phyloP scores from a whole-genome alignment of 331 rosid species.

The Pyrus hybrid region DNA sequence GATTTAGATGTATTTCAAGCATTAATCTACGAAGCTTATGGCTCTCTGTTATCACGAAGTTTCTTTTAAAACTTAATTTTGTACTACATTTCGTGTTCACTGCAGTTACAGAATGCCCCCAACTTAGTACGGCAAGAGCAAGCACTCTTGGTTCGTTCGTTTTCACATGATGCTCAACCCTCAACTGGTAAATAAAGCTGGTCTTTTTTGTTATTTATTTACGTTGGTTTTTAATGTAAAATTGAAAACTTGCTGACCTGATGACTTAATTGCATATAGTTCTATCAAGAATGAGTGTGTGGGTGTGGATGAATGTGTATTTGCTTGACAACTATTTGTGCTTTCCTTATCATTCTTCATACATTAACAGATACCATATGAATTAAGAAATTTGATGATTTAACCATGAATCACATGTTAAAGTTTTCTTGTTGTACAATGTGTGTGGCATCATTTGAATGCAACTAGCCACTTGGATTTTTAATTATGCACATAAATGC shows the following conservation, averaged over 20 bases:
- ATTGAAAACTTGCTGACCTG: background rate
- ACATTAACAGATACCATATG: background rate
- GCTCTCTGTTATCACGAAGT: background rate
- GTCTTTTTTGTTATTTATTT: background rate
- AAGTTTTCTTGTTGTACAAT: background rate
- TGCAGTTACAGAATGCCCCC: conserved; percentile 65
- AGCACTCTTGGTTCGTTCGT: conserved; percentile 50
- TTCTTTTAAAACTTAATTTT: background rate
- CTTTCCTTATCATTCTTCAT: background rate
- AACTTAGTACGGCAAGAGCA: conserved; percentile 55
- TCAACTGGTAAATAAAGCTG: conserved; percentile 27
- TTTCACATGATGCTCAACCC: conserved; percentile 55
- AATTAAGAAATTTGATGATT: background rate
- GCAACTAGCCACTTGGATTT: background rate
- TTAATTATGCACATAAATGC: conserved; percentile 1
- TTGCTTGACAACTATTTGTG: background rate
- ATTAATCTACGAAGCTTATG: background rate
- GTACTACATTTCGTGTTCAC: background rate
- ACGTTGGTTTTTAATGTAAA: background rate
- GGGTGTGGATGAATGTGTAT: background rate
- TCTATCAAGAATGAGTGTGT: no score
- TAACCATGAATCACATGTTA: background rate
- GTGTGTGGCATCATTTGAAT: background rate
- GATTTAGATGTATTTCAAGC: background rate
- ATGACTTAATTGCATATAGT: background rate